These are phyloP conservation scores for Primulina tabacum DNA, from an alignment of 257 asterid species.

Conservation along the genomic window DNA sequence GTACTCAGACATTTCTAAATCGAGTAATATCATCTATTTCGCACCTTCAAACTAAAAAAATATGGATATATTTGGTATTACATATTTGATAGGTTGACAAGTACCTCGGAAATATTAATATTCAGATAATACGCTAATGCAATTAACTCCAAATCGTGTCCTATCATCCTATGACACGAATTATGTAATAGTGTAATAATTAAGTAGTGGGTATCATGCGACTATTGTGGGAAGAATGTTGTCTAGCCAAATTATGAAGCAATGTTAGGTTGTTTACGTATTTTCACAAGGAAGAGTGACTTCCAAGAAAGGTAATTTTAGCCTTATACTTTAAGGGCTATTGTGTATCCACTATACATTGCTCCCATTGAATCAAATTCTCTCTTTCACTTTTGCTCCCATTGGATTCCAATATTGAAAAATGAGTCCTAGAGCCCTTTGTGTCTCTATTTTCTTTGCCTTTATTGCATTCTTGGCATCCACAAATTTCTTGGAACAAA, in stretches of 20 bases:
- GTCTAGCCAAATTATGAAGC: background rate
- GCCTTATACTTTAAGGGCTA: conserved; percentile 51
- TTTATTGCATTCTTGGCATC: conserved; percentile 52
- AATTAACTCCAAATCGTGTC: background rate
- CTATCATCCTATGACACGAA: background rate
- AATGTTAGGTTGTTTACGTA: conserved; percentile 39
- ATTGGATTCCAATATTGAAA: background rate
- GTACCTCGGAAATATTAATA: no score
- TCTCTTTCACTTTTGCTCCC: background rate
- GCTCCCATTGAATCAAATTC: background rate
- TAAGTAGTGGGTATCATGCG: background rate
- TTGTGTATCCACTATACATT: conserved; percentile 21
- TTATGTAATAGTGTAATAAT: no score
- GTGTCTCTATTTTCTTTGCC: conserved; percentile 43
- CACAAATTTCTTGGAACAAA: conserved; percentile 27
- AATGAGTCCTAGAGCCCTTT: conserved; percentile 43
- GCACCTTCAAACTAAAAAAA: no score
- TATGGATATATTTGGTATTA: no score
- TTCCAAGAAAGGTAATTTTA: conserved; percentile 65
- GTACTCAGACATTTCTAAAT: no score
- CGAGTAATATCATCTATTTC: no score
- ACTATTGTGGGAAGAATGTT: background rate
- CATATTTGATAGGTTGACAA: no score
- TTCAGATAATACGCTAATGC: no score
- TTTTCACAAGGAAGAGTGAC: conserved; percentile 47